Evolutionary conservation across 2,329 filamentous ascomycete species (phyloP), one percentile per base, ranked within the genome.

Genomic region (Bertia moriformis): DNA sequence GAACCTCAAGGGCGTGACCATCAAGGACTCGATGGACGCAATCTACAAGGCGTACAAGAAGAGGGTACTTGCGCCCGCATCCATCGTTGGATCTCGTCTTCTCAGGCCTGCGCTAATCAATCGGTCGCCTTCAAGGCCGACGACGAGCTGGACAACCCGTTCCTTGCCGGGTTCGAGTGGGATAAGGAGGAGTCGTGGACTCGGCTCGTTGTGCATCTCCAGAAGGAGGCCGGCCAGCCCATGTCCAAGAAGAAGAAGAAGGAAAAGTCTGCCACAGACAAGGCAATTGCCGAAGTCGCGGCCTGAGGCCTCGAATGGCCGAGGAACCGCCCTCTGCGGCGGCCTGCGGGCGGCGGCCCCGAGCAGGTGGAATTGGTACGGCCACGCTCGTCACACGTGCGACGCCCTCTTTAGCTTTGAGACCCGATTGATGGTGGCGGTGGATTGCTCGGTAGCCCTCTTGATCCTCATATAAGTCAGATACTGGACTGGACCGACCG

Each of bases 31-130:
- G 42, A 58, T 94, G 59, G 88, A 95, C 59, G 89, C 86, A 52
- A 95, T 96, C 63, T 71, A 94, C 71, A 95, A 94, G 70, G 75
- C 83, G 50, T 93, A 85, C 71, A 93, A 93, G 74, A 95, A 95
- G 77, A 82, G 88, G 74, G 89, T 88, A 62, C 50, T 76, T n/a
- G n/a, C n/a, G n/a, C n/a, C n/a, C n/a, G n/a, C n/a, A n/a, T n/a
- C n/a, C n/a, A n/a, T n/a, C 59, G 35, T 13, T 37, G 4, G 5
- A 4, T n/a, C 3, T n/a, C 12, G 14, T 33, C 3, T 30, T 41
- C 37, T 14, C 27, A 24, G 22, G 10, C 15, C 19, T 17, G 24
- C 10, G n/a, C 4, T 19, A 10, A n/a, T 35, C 15, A 29, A 4
- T 20, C 15, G 19, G 38, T 18, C 15, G 39, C 39, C 13, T 35